Evolutionary conservation across 768 basidiomycete genomes (phyloP), one percentile per base, ranked within the genome.

Genomic region (Mycena indigotica): DNA sequence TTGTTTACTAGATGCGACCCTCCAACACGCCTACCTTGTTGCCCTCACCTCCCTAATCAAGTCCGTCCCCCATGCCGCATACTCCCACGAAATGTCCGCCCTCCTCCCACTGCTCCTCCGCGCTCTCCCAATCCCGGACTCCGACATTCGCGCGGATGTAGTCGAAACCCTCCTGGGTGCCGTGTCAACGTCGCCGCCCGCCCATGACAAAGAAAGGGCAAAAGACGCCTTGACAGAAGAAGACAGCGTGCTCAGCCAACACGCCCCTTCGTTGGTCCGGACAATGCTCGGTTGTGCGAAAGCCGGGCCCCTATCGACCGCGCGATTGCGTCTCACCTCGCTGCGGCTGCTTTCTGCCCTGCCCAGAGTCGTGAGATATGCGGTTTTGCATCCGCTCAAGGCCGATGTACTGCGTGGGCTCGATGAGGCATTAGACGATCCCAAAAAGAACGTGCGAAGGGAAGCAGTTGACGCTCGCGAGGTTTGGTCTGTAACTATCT

Each of bases 21-120:
- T 77, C 57, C 89, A 86, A 68, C 81, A 79, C 1, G 84, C 92
- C 1, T 86, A 89, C 69, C 82, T 98, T 21, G 41, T 44, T 19
- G 41, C 93, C 3, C 79, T 98, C 26, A 86, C 90, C 0, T 87
- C 87, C 21, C 77, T 98, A 8, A 83, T 98, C 61, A 86, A 84
- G 58, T 82, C 89, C 6, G 81, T 93, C 15, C 93, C 95, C 1
- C 88, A 89, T 59, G 77, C 85, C 3, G 74, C 90, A 15, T 94
- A 93, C 65, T 74, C 79, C 5, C 77, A 85, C 23, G 83, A 92
- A 62, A 81, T 98, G 70, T 70, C 87, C 26, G 70, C 72, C 16
- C 82, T 98, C 13, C 83, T 98, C 63, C 95, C 97, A 1, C 79
- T 98, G 15, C 78, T 99, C 4, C 75, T 99, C 40, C 89, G 90